Conservation (phyloP, 345 rosid genomes). For the Eucalyptus coolabah region DNA sequence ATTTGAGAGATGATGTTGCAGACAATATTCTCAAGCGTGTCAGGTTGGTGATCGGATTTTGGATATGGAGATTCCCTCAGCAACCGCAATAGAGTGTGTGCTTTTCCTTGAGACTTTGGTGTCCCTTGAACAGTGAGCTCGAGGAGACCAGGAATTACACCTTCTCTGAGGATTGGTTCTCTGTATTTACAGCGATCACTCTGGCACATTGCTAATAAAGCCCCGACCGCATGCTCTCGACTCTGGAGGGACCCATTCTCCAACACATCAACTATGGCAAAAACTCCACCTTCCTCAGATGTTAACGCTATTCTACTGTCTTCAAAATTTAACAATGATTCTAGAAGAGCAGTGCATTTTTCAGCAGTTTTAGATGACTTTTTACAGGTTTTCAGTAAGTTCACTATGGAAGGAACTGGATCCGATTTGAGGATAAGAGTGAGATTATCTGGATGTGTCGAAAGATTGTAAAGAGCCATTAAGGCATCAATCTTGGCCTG, state of each 20-base stretch:
- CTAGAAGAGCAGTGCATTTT: slow-evolving; percentile 73
- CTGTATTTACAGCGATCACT: slow-evolving; percentile 80
- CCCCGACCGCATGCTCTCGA: slow-evolving; percentile 85
- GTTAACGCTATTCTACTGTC: slow-evolving; percentile 54
- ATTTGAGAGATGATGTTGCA: slow-evolving; percentile 84
- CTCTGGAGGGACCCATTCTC: slow-evolving; percentile 80
- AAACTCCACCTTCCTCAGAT: slow-evolving; percentile 74
- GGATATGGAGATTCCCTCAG: slow-evolving; percentile 64
- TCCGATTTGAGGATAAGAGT: slow-evolving; percentile 32
- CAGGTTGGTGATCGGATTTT: slow-evolving; percentile 67
- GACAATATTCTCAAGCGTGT: slow-evolving; percentile 81
- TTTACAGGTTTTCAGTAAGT: slow-evolving; percentile 56
- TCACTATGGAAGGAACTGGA: slow-evolving; percentile 51
- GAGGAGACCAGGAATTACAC: slow-evolving; percentile 92
- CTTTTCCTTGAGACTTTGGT: slow-evolving; percentile 64
- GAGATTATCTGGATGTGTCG: slow-evolving; percentile 45
- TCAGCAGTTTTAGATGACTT: slow-evolving; percentile 81
- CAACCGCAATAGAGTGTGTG: slow-evolving; percentile 58
- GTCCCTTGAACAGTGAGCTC: slow-evolving; percentile 98
- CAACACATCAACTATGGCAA: slow-evolving; percentile 74
- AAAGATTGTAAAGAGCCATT: slow-evolving; percentile 83
- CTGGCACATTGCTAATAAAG: slow-evolving; percentile 66
- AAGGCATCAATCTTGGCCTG: slow-evolving; percentile 71
- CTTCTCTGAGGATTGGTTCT: slow-evolving; percentile 89
- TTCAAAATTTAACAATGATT: slow-evolving; percentile 64